phyloP scores from a whole-genome alignment of 116 monocot species.

The Posidonia oceanica region DNA sequence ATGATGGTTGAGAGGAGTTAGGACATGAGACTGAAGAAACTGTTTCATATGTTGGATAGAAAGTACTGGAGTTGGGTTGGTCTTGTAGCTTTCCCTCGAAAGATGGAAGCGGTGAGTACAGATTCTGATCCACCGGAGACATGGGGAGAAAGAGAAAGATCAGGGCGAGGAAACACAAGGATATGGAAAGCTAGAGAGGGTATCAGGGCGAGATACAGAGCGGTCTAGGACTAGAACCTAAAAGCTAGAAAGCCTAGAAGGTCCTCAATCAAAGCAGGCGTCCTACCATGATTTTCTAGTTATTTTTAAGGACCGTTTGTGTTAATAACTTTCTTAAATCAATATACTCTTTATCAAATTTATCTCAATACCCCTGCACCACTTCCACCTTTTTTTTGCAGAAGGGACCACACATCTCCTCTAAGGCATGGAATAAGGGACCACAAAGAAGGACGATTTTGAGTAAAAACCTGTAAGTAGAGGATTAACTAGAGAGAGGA shows the following conservation, averaged over 20 bases:
- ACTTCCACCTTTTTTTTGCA: too few relatives aligned
- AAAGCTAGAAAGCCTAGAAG: neutral
- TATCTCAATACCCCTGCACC: too few relatives aligned
- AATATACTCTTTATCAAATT: too few relatives aligned
- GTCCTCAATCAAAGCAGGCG: neutral
- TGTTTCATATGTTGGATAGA: conserved; percentile 1
- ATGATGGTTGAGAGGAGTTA: conserved; percentile 12
- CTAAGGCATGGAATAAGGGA: too few relatives aligned
- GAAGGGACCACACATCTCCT: too few relatives aligned
- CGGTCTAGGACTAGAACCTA: neutral
- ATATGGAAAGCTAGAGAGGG: neutral
- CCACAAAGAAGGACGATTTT: too few relatives aligned
- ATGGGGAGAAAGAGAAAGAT: neutral
- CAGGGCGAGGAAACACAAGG: neutral
- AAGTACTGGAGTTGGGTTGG: conserved; percentile 1
- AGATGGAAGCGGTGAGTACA: neutral
- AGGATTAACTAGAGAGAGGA: too few relatives aligned
- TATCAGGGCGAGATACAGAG: neutral
- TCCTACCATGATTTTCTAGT: neutral
- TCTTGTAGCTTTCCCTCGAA: neutral
- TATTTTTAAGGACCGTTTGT: neutral
- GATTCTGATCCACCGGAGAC: conserved; percentile 4
- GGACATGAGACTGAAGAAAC: conserved; percentile 9
- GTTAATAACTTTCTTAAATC: too few relatives aligned
- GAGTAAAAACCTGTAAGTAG: too few relatives aligned